phyloP scores from a whole-genome alignment of 345 rosid species.

The Gossypium rotundifolium region DNA sequence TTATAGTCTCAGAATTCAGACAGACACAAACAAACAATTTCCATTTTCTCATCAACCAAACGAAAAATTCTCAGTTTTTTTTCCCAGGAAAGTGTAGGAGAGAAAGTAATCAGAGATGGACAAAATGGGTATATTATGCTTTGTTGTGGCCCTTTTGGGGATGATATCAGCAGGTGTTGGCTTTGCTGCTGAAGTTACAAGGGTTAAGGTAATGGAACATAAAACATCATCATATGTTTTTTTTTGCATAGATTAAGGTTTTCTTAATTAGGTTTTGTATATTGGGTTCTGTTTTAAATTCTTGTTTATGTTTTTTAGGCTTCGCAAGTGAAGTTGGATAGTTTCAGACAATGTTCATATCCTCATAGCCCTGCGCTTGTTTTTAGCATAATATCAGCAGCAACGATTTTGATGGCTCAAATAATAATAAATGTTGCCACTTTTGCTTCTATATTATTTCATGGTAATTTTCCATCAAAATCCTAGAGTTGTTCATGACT shows the following conservation, averaged over 20 bases:
- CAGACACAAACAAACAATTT: not conserved
- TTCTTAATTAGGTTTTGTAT: not conserved
- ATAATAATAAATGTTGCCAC: conserved; percentile 49
- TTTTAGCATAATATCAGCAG: conserved; percentile 70
- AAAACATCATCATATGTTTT: too few species aligned
- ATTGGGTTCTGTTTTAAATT: not conserved
- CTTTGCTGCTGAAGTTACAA: conserved; percentile 80
- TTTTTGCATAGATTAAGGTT: too few species aligned
- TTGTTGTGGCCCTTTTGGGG: conserved; percentile 54
- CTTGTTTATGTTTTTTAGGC: not conserved
- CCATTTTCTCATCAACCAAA: not conserved
- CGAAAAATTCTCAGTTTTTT: not conserved
- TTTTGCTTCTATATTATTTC: conserved; percentile 67
- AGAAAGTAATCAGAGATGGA: not conserved
- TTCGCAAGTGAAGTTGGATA: not conserved
- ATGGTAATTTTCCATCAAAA: conserved; percentile 40
- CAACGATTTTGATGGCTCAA: conserved; percentile 66
- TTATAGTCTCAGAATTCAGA: too few species aligned
- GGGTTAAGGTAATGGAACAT: conserved; percentile 50
- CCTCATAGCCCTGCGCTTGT: conserved; percentile 64
- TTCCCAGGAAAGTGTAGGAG: not conserved
- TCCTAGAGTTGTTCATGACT: too few species aligned
- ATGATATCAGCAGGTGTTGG: conserved; percentile 68
- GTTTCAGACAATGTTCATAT: conserved; percentile 41
- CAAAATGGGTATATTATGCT: conserved; percentile 49